Base-by-base conservation (phyloP, 345 rosid genomes). In the Eucalyptus camaldulensis region DNA sequence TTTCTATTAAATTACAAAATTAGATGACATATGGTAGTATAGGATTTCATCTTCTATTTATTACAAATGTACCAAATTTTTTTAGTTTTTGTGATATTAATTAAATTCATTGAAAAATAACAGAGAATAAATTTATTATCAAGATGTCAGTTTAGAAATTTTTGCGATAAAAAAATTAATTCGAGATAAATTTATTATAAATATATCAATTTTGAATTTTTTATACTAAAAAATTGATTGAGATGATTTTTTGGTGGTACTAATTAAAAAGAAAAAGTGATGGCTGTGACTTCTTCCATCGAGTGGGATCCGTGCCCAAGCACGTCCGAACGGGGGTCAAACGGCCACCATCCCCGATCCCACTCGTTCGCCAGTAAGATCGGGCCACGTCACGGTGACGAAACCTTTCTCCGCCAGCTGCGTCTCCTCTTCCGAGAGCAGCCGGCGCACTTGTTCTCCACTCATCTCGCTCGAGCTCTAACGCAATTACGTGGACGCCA, bases 141-240 rank as follows among this genome's bases (percentile, higher is more conserved):
- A 24, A 56, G 8, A 8, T 56, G 3, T 0, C 6, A 24, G 0
- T 56, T 56, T 56, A 10, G 1, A 5, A 56, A 22, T 24, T 54
- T 9, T 22, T 2, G 2, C 9, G 3, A 4, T 56, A 0, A 56
- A 56, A 56, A 56, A 56, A 4, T 56, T 22, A 9, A 8, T 56
- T 24, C 0, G 0, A 0, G 3, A 4, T 56, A 56, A 56, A 56
- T 56, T 24, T 56, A 24, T 56, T 22, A 56, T 56, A 56, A 0
- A 1, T 9, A 0, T 5, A 9, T 4, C 0, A 22, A 22, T 56
- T 56, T 56, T 9, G 13, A 24, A 56, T 56, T 56, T 56, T 56
- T 56, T 56, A 22, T 56, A 4, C 2, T 10, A 5, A 56, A 56
- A 56, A 10, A 21, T 53, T 21, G 25, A 53, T 53, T 8, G 58